Evolutionary conservation across 345 rosid species (phyloP), one percentile per base, ranked within the genome.

Genomic region (Rhodamnia argentea): DNA sequence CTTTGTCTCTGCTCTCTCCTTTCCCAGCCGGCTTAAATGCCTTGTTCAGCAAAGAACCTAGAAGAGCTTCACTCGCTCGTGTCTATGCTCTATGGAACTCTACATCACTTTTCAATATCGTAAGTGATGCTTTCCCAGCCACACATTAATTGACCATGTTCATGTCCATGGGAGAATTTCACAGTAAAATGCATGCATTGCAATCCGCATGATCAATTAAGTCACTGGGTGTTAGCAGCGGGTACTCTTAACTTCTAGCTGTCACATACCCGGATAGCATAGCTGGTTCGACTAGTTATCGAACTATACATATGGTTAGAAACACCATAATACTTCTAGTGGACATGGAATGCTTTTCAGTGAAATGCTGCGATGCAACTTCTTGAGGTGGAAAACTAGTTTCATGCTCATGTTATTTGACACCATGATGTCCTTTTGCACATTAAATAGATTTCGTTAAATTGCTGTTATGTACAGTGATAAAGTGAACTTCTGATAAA

Each of bases 21-120:
- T 94, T 97, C 91, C 99, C 96, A 6, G 98, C 99, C 14, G 99
- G 99, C 60, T 89, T 97, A 90, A 96, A 96, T 91, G 99, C 99
- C 58, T 94, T 97, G 86, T 93, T 95, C 88, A 96, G 99, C 90
- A 96, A 89, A 91, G 99, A 96, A 92, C 93, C 98, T 85, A 93
- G 98, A 89, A 93, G 95, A 91, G 97, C 99, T 85, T 94, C 93
- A 83, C 98, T 95, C 85, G 91, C 98, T 88, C 99, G 99, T 88
- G 91, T 95, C 62, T 96, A 93, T 87, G 95, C 95, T 83, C 88
- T 97, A 60, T 97, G 99, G 99, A 97, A 96, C 62, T 92, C 93
- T 64, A 94, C 99, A 82, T 97, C 99, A 82, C 90, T 97, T 23
- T 92, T 95, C 86, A 97, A 95, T 89, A 91, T 95, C 40, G 99